Base-by-base conservation (phyloP, 2,329 filamentous ascomycete genomes). In the Tothia fuscella region DNA sequence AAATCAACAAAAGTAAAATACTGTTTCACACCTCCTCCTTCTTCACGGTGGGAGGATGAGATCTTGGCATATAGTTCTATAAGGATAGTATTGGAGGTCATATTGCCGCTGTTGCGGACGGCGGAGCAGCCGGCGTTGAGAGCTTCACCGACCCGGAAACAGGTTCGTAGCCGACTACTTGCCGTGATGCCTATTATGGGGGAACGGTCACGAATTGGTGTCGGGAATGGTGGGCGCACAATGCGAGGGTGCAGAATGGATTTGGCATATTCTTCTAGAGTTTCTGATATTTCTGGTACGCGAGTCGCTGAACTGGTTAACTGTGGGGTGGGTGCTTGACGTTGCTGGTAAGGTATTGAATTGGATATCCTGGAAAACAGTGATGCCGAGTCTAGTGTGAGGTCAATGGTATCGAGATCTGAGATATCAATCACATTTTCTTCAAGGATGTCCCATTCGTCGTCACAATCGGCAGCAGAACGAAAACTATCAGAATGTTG, bases 61-160 rank as follows among this genome's bases (percentile, higher is more conserved):
- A 82, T 71, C 20, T 73, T 66, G 3, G 76, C 76, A 51, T 77
- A 84, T 0, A 83, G 57, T 53, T 82, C 78, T 45, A 82, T 68
- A 0, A 71, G 41, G 5, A 66, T 53, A 3, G 63, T 64, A 39
- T 71, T 66, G 32, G 70, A 65, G n/a, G 62, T 62, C 34, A 74
- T 59, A 2, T 58, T 56, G 13, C 64, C 62, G 39, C 32, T 40
- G 13, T 62, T 62, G 35, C 76, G 60, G 3, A 58, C 57, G 10
- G 64, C 63, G 39, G 63, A 62, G 38, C 55, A 59, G 26, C 68
- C 69, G 35, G 64, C 63, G 37, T 66, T 70, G 36, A 74, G 54
- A 43, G 80, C 69, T 51, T 82, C 76, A 3, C 71, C 72, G 19
- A 80, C 64, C 20, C 76, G 68, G 49, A 83, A 82, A 52, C 77